Percentiles rank a stretch among this genome's conserved stretches.
phyloP scores from a whole-genome alignment of 371 early-diverging fungal species.

The Rhizopus microsporus region DNA sequence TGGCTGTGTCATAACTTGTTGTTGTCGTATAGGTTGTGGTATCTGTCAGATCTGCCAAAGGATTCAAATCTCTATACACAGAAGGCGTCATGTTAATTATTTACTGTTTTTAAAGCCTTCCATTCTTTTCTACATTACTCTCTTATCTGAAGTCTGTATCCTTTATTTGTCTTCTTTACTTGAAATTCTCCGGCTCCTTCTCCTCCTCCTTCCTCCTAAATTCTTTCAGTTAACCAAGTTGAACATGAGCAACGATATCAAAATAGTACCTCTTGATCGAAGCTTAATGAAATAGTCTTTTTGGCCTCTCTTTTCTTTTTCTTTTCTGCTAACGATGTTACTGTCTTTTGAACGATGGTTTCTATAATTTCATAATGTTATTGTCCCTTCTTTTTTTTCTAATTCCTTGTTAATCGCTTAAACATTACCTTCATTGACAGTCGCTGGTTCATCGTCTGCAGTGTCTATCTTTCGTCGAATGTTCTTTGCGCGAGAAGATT shows the following conservation, averaged over 20 bases:
- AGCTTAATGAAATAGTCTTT: conserved; percentile 37
- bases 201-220: conserved; percentile 8
- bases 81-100: not conserved
- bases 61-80: not conserved
- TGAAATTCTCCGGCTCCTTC: conserved; percentile 29
- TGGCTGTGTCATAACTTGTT: conserved; percentile 30
- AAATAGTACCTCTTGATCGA: conserved; percentile 27
- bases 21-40: conserved; percentile 9
- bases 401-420: not conserved
- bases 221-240: not conserved
- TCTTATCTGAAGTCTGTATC: conserved; percentile 25
- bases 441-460: conserved; percentile 29
- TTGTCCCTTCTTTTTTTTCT: too few relatives aligned
- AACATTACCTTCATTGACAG: conserved; percentile 6
- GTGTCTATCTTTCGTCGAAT: conserved; percentile 44
- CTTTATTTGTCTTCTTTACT: conserved; percentile 39
- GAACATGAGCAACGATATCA: too few relatives aligned
- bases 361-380: not conserved
- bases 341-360: conserved; percentile 20
- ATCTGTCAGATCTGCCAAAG: conserved; percentile 8
- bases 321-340: conserved; percentile 21
- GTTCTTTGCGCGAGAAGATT: conserved; percentile 39
- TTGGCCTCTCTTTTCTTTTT: conserved; percentile 34
- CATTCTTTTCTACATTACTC: conserved; percentile 18
- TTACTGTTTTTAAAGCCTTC: not conserved